Percentiles rank a stretch among this genome's conserved stretches.
These are phyloP conservation scores for Quercus cerris DNA, from an alignment of 306 rosid genomes.

Conservation along the genomic window DNA sequence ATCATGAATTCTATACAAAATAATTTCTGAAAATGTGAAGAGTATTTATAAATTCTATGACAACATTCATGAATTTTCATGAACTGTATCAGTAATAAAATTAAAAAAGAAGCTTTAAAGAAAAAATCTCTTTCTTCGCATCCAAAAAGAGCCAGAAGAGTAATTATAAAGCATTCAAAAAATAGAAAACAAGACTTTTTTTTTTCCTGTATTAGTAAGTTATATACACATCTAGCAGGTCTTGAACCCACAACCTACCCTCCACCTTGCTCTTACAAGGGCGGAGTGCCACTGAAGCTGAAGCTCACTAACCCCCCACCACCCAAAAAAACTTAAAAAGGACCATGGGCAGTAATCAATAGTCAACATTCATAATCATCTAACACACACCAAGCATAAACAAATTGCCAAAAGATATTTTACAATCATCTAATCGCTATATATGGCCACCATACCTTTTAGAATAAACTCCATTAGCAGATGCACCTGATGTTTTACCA, in stretches of 20 bases:
- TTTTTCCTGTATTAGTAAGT: too few relatives aligned
- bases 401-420: not conserved
- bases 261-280: too few relatives aligned
- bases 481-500: slow-evolving; percentile 68
- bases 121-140: too few relatives aligned
- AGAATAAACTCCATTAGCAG: slow-evolving; percentile 78
- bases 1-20: not conserved
- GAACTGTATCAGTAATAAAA: not conserved
- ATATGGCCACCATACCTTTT: slow-evolving; percentile 61
- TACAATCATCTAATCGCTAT: slow-evolving; percentile 11
- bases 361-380: not conserved
- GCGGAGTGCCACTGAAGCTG: too few relatives aligned
- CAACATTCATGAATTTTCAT: not conserved
- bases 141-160: too few relatives aligned
- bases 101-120: not conserved
- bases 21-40: not conserved
- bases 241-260: too few relatives aligned
- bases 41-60: not conserved
- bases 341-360: not conserved
- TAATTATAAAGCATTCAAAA: too few relatives aligned
- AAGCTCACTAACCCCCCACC: not conserved
- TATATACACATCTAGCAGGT: too few relatives aligned
- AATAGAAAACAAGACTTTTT: too few relatives aligned
- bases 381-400: not conserved
- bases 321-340: not conserved